Evolutionary conservation across 331 rosid genomes (phyloP), one percentile per base, ranked within the genome.

Genomic region (Erythrophleum ivorense): DNA sequence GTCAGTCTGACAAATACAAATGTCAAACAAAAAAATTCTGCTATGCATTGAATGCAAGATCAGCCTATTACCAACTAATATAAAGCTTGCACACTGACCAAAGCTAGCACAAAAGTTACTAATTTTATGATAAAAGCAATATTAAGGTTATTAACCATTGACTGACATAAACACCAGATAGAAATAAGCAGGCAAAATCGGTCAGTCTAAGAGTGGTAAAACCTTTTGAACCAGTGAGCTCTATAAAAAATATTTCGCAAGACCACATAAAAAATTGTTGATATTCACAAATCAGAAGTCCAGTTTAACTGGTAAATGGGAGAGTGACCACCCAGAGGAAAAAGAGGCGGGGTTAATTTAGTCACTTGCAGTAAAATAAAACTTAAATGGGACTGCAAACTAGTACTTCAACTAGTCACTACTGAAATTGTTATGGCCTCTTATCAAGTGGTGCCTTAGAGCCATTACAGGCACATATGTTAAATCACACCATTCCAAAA

Each of bases 211-310:
- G 31, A 62, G 46, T 46, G 31, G 24, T 41, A 36, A 41, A 57
- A 71, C n/a, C 34, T 77, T 67, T 43, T 34, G 63, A 70, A 16
- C 58, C 66, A 52, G 49, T 7, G 19, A 10, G 55, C 50, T 50
- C 38, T 10, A 38, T 21, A 38, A 80, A 43, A 84, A 50, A 70
- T 40, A 67, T 49, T 43, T 50, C 70, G 53, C 53, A 75, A 11
- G 31, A 58, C 69, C 52, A 10, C n/a, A 43, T 53, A 43, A 31
- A 68, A 79, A 84, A 57, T 31, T 36, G 9, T 33, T 72, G 9
- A 52, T 54, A 33, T 52, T 50, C 46, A 52, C 19, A 38, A 54
- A n/a, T 55, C 76, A 52, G 40, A 69, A 80, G 70, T 77, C 59
- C 60, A 72, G 54, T 48, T 79, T 24, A 54, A 34, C 8, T 10